A percentile compares a stretch with the other conserved stretches of the same genome.
Evolutionary conservation across 805 yeast genomes (phyloP).

Genomic region (Candida orba): DNA sequence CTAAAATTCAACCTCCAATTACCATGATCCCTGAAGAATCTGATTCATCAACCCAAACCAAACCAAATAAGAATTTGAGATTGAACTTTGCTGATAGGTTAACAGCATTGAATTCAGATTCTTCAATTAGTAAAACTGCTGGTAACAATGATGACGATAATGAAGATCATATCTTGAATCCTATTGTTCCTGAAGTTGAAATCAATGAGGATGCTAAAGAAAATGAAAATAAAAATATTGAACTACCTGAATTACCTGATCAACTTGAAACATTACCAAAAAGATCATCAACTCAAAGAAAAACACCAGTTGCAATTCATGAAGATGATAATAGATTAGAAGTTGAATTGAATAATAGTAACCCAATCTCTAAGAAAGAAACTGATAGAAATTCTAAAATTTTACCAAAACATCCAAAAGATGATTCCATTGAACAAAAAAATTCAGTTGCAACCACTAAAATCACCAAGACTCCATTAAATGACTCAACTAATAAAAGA

Average conservation of each 20-base stretch:
- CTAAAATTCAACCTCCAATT: constrained; percentile 6
- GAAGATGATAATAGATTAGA: constrained; percentile 6
- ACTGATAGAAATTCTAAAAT: constrained; percentile 13
- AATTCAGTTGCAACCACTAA: constrained; percentile 14
- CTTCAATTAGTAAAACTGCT: neutral
- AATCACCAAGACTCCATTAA: constrained; percentile 11
- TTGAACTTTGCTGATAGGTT: constrained; percentile 35
- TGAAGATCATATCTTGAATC: constrained; percentile 4
- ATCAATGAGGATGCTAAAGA: neutral
- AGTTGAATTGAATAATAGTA: too few species aligned
- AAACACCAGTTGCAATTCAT: constrained; percentile 27
- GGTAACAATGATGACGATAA: constrained; percentile 1
- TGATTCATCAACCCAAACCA: constrained; percentile 7
- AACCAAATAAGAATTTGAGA: constrained; percentile 18
- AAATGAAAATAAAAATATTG: constrained; percentile 7
- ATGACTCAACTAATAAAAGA: constrained; percentile 21
- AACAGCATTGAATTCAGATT: constrained; percentile 15
- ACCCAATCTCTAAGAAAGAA: constrained; percentile 6
- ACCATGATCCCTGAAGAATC: constrained; percentile 19
- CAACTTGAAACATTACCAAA: constrained; percentile 10
- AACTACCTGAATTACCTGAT: constrained; percentile 22
- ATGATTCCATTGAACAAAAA: constrained; percentile 7
- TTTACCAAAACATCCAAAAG: constrained; percentile 9
- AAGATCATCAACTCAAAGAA: constrained; percentile 3
- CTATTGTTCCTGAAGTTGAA: constrained; percentile 6